Conservation (phyloP, 345 rosid genomes). For the Corchorus capsularis region DNA sequence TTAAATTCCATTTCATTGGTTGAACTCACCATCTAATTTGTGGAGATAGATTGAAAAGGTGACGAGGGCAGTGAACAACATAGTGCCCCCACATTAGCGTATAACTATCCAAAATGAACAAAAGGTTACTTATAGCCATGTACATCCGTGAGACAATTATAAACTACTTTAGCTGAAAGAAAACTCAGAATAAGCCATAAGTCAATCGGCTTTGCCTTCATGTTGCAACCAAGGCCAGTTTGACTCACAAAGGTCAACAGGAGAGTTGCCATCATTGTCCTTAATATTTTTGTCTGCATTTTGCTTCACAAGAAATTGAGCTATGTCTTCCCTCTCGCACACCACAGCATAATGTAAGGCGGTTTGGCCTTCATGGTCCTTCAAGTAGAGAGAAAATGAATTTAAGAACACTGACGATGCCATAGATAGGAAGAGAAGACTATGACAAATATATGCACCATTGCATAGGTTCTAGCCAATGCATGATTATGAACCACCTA, state of each 20-base stretch:
- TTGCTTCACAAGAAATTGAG: slow-evolving; percentile 74
- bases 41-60: not conserved
- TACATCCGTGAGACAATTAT: slow-evolving; percentile 40
- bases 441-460: not conserved
- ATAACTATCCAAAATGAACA: not conserved
- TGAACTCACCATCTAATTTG: not conserved
- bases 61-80: slow-evolving; percentile 4
- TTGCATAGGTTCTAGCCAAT: not conserved
- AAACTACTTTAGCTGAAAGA: slow-evolving; percentile 11
- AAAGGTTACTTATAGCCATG: slow-evolving; percentile 28
- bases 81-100: slow-evolving; percentile 5
- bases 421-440: slow-evolving; percentile 15
- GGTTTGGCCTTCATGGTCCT: slow-evolving; percentile 97
- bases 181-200: slow-evolving; percentile 12
- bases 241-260: slow-evolving; percentile 61
- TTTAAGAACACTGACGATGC: slow-evolving; percentile 14
- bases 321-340: slow-evolving; percentile 83
- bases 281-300: slow-evolving; percentile 61
- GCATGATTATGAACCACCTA: not conserved
- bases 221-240: slow-evolving; percentile 74
- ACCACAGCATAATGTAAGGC: slow-evolving; percentile 90
- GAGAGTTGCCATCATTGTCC: slow-evolving; percentile 70
- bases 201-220: slow-evolving; percentile 25
- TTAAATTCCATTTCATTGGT: slow-evolving; percentile 13
- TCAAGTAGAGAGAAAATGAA: slow-evolving; percentile 22